Evolutionary conservation across 2,329 filamentous ascomycete species (phyloP), one percentile per base, ranked within the genome.

Genomic region (Pestalotiopsis sp.): DNA sequence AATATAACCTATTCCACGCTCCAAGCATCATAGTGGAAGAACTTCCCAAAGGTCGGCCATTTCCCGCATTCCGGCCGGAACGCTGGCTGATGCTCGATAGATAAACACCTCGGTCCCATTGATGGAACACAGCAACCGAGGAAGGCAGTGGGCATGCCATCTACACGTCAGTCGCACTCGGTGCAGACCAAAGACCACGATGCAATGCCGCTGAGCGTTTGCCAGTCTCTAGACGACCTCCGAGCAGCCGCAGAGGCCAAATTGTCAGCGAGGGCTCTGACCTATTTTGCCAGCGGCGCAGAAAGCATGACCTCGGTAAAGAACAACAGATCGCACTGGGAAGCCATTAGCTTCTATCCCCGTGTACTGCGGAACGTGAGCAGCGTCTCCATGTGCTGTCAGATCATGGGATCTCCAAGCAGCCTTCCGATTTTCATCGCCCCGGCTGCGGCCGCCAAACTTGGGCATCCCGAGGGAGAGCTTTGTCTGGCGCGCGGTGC

Each of bases 251-350:
- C 86, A 1, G 80, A 81, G 6, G 81, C 81, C 45, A 82, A 81
- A 0, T 78, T 84, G 2, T 81, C 79, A 6, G 77, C 78, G 20
- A 87, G 87, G 72, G 83, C 84, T 2, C 87, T 85, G 84, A 86
- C 86, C 0, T 89, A 87, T 71, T 87, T 87, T 72, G 85, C 84
- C 14, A 85, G 84, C 20, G 86, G 85, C 0, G 82, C 85, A 13
- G 87, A 84, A 11, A 86, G 88, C 75, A 76, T 86, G 4, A 76
- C 87, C 68, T 87, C 85, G 1, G 81, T 82, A 2, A 78, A 83
- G 27, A 81, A 82, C 13, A 88, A 87, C 73, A 84, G 83, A 67
- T 81, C 81, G 1, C 79, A 83, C 61, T 83, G 86, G 69, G 79
- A 82, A 39, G 79, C 84, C 17, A 84, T 88, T 69, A 84, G 84